Evolutionary conservation across 2,329 filamentous ascomycete genomes (phyloP).

Genomic region (Aspergillus quadricinctus): DNA sequence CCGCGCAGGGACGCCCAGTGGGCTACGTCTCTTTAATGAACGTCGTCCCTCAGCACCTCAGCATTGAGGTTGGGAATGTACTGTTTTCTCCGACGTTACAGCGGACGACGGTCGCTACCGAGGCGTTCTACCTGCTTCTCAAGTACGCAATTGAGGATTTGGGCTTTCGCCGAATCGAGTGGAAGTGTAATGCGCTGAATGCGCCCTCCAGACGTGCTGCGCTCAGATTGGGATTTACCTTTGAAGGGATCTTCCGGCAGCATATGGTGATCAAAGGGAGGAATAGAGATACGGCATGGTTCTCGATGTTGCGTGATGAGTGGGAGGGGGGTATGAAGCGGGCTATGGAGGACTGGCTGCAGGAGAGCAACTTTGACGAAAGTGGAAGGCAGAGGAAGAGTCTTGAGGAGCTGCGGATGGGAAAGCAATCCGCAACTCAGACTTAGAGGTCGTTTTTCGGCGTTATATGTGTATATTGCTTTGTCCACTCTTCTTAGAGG

Average conservation of each 20-base stretch:
- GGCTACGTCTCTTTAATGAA: conserved; percentile 45
- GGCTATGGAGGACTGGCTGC: conserved; percentile 54
- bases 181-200: conserved; percentile 61
- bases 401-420: conserved; percentile 35
- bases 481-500: too few species aligned
- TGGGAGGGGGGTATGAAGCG: conserved; percentile 56
- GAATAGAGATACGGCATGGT: conserved; percentile 58
- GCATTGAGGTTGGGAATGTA: conserved; percentile 56
- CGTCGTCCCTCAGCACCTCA: conserved; percentile 46
- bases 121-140: conserved; percentile 55
- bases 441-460: too few species aligned
- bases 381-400: conserved; percentile 49
- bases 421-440: not conserved
- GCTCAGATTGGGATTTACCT: conserved; percentile 53
- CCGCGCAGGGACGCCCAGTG: conserved; percentile 30
- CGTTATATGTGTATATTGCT: too few species aligned
- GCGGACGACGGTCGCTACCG: conserved; percentile 54
- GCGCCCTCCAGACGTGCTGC: conserved; percentile 52
- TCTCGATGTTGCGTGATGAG: conserved; percentile 55
- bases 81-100: conserved; percentile 50
- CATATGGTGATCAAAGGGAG: conserved; percentile 58
- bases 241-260: conserved; percentile 58
- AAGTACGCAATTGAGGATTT: conserved; percentile 51
- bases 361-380: conserved; percentile 52
- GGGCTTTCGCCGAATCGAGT: conserved; percentile 56